Base-by-base conservation (phyloP, 176 grass and related monocot genomes). In the Pharus latifolius region DNA sequence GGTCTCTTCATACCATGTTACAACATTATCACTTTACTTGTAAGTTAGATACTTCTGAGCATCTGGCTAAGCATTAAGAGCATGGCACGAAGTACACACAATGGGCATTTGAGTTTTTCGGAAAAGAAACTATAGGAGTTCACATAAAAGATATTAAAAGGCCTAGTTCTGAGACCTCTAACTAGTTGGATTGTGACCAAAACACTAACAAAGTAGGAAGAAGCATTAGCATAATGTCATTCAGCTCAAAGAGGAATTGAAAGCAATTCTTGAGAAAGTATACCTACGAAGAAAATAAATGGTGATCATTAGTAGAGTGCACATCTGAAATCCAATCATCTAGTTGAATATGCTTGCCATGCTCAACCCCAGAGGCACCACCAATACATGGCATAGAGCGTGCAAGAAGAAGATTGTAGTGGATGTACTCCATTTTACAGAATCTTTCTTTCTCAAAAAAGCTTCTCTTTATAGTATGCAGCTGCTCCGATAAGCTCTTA, bases 401-500 rank as follows among this genome's bases (percentile, higher is more conserved):
- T 3, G 5, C 15, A 3, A 92, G 74, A 23, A 18, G 37, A 49
- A 72, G 78, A 40, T 90, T 98, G 81, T 88, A 83, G 80, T 79
- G 65, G 44, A 92, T 34, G n/a, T 90, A 85, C 79, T 88, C 89
- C 49, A 65, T 63, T 0, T 83, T 63, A 32, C 61, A 32, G 72
- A 93, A 76, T 69, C 30, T 43, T 67, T 90, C 74, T 19, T 83
- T 81, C 47, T 92, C 80, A 0, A 49, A 6, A 60, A 25, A 65
- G 26, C 76, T 67, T 17, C 71, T 76, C 46, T 56, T 46, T 48
- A 50, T 76, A 2, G 46, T 66, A 69, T 90, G 94, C 70, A 92
- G 40, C 89, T 70, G 73, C 80, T 97, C 94, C 0, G 94, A 85
- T 23, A 97, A 13, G 55, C 42, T 61, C 11, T 64, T 68, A 28